Conservation (phyloP, 139 green algal genomes). For the Closterium sp. region DNA sequence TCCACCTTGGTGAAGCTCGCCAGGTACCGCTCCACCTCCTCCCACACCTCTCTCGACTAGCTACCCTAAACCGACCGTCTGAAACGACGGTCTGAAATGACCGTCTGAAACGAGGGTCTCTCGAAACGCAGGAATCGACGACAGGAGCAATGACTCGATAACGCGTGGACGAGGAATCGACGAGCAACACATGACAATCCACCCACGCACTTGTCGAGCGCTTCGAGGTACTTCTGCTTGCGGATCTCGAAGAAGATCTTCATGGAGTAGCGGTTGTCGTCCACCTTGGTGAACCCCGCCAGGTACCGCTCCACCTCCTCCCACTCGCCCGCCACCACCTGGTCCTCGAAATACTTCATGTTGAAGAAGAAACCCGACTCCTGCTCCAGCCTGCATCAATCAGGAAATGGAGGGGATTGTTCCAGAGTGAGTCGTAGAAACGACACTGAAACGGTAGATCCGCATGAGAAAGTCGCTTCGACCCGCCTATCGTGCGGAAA, state of each 20-base stretch:
- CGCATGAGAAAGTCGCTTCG: not conserved
- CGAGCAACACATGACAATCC: too few relatives aligned
- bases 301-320: conserved; percentile 54
- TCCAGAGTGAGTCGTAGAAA: not conserved
- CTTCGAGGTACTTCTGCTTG: conserved; percentile 58
- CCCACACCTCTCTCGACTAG: too few relatives aligned
- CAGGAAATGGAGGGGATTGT: not conserved
- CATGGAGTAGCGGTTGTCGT: conserved; percentile 59
- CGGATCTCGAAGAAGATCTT: conserved; percentile 58
- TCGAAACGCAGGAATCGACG: too few relatives aligned
- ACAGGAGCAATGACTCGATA: too few relatives aligned
- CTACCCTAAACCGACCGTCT: too few relatives aligned
- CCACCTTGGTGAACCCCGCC: conserved; percentile 51
- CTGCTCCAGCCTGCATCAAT: conserved; percentile 45
- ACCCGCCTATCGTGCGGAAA: not conserved
- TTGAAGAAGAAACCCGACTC: conserved; percentile 58
- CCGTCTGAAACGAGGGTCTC: too few relatives aligned
- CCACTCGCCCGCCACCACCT: conserved; percentile 44
- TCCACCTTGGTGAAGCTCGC: conserved; percentile 53
- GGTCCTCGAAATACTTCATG: conserved; percentile 57
- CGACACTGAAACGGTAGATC: not conserved
- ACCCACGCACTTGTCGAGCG: conserved; percentile 49
- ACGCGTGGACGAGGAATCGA: too few relatives aligned
- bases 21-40: conserved; percentile 53
- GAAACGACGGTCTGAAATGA: too few relatives aligned